These are phyloP conservation scores for Plantago elongata DNA, from an alignment of 257 asterid species.

Conservation along the genomic window DNA sequence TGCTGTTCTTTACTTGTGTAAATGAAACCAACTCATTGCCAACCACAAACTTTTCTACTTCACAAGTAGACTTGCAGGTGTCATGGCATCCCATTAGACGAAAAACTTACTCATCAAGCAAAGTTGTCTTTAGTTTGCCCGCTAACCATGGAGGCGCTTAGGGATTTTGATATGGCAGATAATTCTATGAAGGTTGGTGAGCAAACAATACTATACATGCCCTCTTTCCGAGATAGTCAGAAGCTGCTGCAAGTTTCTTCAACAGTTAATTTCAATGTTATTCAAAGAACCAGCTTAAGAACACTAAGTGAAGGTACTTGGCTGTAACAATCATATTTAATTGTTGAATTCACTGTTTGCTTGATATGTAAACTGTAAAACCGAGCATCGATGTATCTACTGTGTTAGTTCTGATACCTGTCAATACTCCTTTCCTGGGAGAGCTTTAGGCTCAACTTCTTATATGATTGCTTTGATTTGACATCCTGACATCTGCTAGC, in stretches of 20 bases:
- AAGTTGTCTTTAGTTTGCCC: slow-evolving; percentile 45
- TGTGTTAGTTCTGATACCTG: neutral
- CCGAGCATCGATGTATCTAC: slow-evolving; percentile 4
- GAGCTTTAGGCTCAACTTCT: slow-evolving; percentile 16
- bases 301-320: slow-evolving; percentile 76
- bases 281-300: slow-evolving; percentile 69
- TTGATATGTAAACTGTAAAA: neutral
- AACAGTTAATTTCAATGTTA: slow-evolving; percentile 59
- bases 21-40: slow-evolving; percentile 12
- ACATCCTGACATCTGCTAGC: too few species aligned
- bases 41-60: slow-evolving; percentile 24
- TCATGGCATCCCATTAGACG: slow-evolving; percentile 72
- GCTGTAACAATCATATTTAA: slow-evolving; percentile 13
- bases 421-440: slow-evolving; percentile 13
- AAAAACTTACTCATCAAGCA: slow-evolving; percentile 27
- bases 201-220: slow-evolving; percentile 68
- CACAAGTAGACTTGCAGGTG: slow-evolving; percentile 80
- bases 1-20: slow-evolving; percentile 12
- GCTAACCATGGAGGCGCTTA: slow-evolving; percentile 47
- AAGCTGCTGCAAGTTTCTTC: slow-evolving; percentile 48
- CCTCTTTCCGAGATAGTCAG: slow-evolving; percentile 62
- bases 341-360: slow-evolving; percentile 12
- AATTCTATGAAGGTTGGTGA: slow-evolving; percentile 72
- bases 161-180: slow-evolving; percentile 49
- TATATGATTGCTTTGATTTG: neutral